phyloP scores from a whole-genome alignment of 805 yeast species.

The Candida berthetii region DNA sequence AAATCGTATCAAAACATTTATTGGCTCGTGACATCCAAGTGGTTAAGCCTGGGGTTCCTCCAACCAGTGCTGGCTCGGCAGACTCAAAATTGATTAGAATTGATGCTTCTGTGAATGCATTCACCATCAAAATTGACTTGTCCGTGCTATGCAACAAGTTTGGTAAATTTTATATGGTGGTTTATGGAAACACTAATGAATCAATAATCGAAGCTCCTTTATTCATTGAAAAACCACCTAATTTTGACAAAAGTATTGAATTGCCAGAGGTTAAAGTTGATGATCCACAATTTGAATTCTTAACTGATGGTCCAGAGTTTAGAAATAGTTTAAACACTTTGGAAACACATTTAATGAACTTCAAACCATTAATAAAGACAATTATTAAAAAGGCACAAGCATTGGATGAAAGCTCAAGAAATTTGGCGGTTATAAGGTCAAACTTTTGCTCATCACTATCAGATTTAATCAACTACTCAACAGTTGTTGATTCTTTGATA shows the following conservation, averaged over 20 bases:
- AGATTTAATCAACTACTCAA: constrained; percentile 8
- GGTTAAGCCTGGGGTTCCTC: neutral
- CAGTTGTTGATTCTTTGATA: constrained; percentile 4
- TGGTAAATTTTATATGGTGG: neutral
- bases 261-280: neutral
- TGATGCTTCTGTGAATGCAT: neutral
- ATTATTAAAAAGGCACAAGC: constrained; percentile 13
- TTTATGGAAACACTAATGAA: neutral
- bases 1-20: neutral
- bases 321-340: constrained; percentile 3
- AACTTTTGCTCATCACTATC: constrained; percentile 9
- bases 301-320: constrained; percentile 8
- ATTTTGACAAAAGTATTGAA: neutral
- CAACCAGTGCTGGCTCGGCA: neutral
- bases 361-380: constrained; percentile 7
- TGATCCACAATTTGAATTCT: constrained; percentile 5
- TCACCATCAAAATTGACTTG: neutral
- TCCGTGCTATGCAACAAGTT: neutral
- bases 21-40: neutral
- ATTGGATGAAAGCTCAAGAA: constrained; percentile 12
- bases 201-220: neutral
- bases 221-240: neutral
- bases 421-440: constrained; percentile 13
- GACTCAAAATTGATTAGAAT: neutral
- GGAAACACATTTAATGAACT: constrained; percentile 5